Percentiles rank a stretch among this genome's conserved stretches.
phyloP scores from a whole-genome alignment of 352 stramenopile species.

The Globisporangium recalcitrans region DNA sequence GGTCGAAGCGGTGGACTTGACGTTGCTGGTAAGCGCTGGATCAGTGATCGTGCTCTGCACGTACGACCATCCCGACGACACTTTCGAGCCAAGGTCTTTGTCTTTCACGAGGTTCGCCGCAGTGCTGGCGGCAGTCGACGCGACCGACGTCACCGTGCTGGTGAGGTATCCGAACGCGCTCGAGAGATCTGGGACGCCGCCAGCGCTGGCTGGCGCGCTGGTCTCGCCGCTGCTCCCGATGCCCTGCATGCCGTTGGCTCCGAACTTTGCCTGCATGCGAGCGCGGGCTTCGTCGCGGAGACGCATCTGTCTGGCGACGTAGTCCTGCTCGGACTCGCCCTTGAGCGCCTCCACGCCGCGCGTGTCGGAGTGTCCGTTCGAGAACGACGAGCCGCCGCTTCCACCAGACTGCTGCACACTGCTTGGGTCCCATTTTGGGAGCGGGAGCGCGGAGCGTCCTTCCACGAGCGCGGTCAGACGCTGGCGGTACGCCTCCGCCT shows the following conservation, averaged over 20 bases:
- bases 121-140: constrained; percentile 39
- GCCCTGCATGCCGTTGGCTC: constrained; percentile 63
- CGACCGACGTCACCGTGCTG: constrained; percentile 53
- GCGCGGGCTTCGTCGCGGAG: constrained; percentile 70
- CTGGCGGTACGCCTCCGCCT: constrained; percentile 69
- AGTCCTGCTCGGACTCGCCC: constrained; percentile 73
- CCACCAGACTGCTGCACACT: constrained; percentile 22
- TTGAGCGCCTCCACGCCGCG: constrained; percentile 79
- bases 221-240: constrained; percentile 72
- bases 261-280: constrained; percentile 80
- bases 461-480: constrained; percentile 62
- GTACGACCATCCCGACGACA: constrained; percentile 74
- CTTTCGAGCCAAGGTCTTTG: constrained; percentile 67
- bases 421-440: constrained; percentile 64
- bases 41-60: constrained; percentile 71
- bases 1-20: constrained; percentile 76
- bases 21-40: constrained; percentile 59
- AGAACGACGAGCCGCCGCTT: constrained; percentile 26
- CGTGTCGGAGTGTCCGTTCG: constrained; percentile 36
- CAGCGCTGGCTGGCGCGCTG: constrained; percentile 28
- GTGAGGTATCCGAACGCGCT: constrained; percentile 72
- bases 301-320: constrained; percentile 67
- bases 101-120: constrained; percentile 72
- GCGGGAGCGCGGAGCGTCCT: constrained; percentile 34
- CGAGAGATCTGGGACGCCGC: constrained; percentile 51